Evolutionary conservation across 192 early-diverging fungal genomes (phyloP), one percentile per base, ranked within the genome.

Genomic region (Backusella mclennaniae): DNA sequence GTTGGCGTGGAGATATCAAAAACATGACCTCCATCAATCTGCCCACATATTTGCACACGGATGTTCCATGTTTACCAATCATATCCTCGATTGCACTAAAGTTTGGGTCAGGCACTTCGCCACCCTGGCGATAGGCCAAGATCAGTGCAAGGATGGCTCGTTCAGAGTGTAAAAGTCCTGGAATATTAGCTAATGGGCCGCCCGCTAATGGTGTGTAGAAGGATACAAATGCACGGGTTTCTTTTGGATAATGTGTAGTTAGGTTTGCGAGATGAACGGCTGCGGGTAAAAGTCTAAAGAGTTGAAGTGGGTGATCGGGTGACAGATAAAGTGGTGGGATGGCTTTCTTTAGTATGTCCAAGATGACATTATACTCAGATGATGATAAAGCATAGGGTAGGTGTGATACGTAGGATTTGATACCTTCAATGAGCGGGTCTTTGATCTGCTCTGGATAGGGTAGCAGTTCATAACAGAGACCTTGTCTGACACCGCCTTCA

Each of bases 401-500:
- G 35, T 36, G 73, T 19, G 80, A 38, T 7, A 80, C 79, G 68
- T 85, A 84, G 19, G 75, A 76, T 49, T 73, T 77, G 39, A 86
- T 77, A 23, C 82, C 83, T 76, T 85, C 84, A 4, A 83, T 52
- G 3, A 84, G 77, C 8, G 88, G 88, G 69, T 89, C 88, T 56
- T 82, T 85, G 36, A 74, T 49, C 35, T 83, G 82, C 44, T 85
- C 84, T 33, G 79, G 79, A 0, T 35, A 3, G 0, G 84, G 72
- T 26, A 89, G 33, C 76, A 82, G 78, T 1, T 79, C 67, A 63
- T 84, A 89, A 67, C 87, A 89, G 6, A 84, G 73, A 17, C 88
- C 88, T 46, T 89, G 88, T n/a, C 87, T 84, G 9, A 87, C 87
- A 67, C 88, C 88, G 4, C 88, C 88, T 67, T 89, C 88, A 41